A percentile compares a stretch with the other conserved stretches of the same genome.
phyloP scores from a whole-genome alignment of 345 rosid species.

The Toxicodendron radicans region DNA sequence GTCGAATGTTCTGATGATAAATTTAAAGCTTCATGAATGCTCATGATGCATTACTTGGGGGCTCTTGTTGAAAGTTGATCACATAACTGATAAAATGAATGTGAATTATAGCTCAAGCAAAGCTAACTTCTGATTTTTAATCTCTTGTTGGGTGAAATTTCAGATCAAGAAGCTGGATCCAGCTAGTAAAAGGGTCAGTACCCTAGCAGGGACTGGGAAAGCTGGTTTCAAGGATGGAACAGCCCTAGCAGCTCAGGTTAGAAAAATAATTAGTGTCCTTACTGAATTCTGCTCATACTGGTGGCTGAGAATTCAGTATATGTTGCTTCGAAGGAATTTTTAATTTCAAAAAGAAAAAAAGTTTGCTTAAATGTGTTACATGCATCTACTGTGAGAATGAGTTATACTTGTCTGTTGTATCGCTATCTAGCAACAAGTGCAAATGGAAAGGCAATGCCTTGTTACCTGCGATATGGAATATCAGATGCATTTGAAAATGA shows the following conservation, averaged over 20 bases:
- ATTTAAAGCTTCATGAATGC: not conserved
- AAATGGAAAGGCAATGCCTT: too few species aligned
- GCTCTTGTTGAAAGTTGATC: not conserved
- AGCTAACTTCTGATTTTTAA: not conserved
- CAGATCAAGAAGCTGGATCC: slow-evolving; percentile 93
- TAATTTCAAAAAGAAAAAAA: too few species aligned
- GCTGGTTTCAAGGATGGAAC: slow-evolving; percentile 91
- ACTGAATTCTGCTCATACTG: too few species aligned
- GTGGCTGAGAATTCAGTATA: not conserved
- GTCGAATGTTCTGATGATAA: not conserved
- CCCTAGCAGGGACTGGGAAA: slow-evolving; percentile 91
- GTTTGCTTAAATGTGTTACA: too few species aligned
- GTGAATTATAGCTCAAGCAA: not conserved
- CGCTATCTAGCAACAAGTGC: too few species aligned
- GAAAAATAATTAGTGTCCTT: slow-evolving; percentile 14
- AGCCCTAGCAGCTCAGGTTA: slow-evolving; percentile 70
- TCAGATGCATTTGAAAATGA: too few species aligned
- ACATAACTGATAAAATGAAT: not conserved
- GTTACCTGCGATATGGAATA: too few species aligned
- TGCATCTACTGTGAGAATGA: too few species aligned
- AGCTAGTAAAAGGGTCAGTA: slow-evolving; percentile 62
- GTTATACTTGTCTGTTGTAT: too few species aligned
- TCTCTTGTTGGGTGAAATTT: slow-evolving; percentile 16
- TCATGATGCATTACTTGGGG: not conserved
- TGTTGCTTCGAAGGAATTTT: not conserved